Conservation (phyloP, 176 grass and related monocot genomes). For the Rhynchospora pubera region DNA sequence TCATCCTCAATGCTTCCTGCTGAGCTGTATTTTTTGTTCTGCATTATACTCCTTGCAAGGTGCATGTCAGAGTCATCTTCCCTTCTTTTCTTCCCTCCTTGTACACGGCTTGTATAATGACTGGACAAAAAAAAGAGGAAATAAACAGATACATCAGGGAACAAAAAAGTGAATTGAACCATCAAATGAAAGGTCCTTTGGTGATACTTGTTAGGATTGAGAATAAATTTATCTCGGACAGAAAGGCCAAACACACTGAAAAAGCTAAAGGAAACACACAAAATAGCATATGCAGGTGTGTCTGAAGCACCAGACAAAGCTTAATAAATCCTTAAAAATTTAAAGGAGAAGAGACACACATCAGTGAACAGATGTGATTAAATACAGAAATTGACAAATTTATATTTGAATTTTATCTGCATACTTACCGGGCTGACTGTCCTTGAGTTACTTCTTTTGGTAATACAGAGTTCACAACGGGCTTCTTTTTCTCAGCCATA, state of each 20-base stretch:
- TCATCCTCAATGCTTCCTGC: slow-evolving; percentile 77
- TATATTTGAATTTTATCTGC: not conserved
- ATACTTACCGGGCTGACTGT: slow-evolving; percentile 44
- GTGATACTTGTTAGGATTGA: not conserved
- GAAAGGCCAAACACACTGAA: not conserved
- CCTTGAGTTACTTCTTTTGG: slow-evolving; percentile 32
- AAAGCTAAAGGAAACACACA: not conserved
- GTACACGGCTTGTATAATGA: slow-evolving; percentile 31
- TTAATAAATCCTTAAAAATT: not conserved
- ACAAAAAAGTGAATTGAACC: not conserved
- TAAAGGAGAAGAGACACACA: not conserved
- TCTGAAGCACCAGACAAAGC: not conserved
- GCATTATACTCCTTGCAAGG: slow-evolving; percentile 77
- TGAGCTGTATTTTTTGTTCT: slow-evolving; percentile 66
- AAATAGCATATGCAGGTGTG: not conserved
- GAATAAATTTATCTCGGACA: not conserved
- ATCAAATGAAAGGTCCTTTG: not conserved
- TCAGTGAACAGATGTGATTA: slow-evolving; percentile 1
- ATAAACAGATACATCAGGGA: not conserved
- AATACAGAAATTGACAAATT: not conserved
- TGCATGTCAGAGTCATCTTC: slow-evolving; percentile 81
- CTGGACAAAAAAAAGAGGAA: slow-evolving; percentile 27
- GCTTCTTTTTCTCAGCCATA: slow-evolving; percentile 47
- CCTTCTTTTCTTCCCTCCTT: slow-evolving; percentile 52
- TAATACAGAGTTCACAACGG: slow-evolving; percentile 18